Conservation (phyloP, 73 alveolate species). For the Durusdinium trenchii region DNA sequence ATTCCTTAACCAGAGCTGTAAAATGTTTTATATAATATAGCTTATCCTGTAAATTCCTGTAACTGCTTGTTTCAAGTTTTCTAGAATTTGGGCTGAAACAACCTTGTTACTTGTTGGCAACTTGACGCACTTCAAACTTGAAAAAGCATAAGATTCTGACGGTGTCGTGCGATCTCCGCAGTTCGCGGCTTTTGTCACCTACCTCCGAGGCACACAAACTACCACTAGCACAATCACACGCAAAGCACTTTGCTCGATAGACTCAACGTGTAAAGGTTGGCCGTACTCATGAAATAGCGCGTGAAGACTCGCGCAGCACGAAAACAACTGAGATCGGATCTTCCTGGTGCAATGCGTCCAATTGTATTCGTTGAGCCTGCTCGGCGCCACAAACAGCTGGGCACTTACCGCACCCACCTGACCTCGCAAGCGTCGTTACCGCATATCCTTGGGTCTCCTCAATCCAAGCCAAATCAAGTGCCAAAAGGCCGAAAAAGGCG, state of each 20-base stretch:
- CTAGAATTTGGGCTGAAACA: not conserved
- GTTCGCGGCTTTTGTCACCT: constrained; percentile 87
- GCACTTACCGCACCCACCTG: not conserved
- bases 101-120: not conserved
- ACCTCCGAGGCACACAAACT: not conserved
- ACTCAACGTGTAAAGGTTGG: not conserved
- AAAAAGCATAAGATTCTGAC: not conserved
- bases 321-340: not conserved
- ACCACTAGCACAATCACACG: not conserved
- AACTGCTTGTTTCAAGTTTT: not conserved
- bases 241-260: not conserved
- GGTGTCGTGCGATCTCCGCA: constrained; percentile 83
- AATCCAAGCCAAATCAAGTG: not conserved
- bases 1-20: not conserved
- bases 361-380: constrained; percentile 75
- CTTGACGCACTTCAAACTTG: not conserved
- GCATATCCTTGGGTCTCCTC: not conserved
- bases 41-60: not conserved
- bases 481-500: not conserved
- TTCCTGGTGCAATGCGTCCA: constrained; percentile 79
- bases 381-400: not conserved
- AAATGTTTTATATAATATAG: too few relatives aligned
- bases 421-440: not conserved
- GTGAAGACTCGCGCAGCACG: not conserved
- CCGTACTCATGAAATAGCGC: not conserved